Percentiles rank a stretch among this genome's conserved stretches.
These are phyloP conservation scores for Ambrosiella beaveri DNA, from an alignment of 2,329 filamentous ascomycete genomes.

Conservation along the genomic window DNA sequence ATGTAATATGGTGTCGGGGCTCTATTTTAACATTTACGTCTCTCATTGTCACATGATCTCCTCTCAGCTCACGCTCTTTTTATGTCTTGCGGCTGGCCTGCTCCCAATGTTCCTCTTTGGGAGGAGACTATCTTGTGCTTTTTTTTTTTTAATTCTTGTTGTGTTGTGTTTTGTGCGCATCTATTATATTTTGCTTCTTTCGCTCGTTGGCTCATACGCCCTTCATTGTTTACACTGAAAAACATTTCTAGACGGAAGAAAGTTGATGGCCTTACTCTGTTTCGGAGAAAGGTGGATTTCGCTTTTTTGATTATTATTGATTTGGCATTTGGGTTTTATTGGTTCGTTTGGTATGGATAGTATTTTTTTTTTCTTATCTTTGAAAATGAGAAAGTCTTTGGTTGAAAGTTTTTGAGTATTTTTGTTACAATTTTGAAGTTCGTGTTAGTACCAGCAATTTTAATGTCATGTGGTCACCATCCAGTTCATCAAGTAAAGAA, in stretches of 20 bases:
- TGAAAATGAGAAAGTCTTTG: slow-evolving; percentile 3
- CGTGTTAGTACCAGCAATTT: no score
- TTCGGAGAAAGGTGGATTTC: slow-evolving; percentile 6
- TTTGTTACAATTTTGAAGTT: neutral
- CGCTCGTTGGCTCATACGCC: neutral
- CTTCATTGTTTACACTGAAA: slow-evolving; percentile 3
- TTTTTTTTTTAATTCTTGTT: neutral
- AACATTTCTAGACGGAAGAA: slow-evolving; percentile 2
- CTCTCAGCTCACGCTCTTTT: slow-evolving; percentile 9
- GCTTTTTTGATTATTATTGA: slow-evolving; percentile 6
- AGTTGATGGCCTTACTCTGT: slow-evolving; percentile 7
- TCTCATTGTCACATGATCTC: slow-evolving; percentile 3
- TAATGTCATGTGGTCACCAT: no score
- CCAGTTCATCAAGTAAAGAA: neutral
- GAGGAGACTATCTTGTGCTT: slow-evolving; percentile 2
- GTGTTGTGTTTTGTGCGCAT: neutral
- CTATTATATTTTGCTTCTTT: slow-evolving; percentile 1
- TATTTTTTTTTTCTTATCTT: slow-evolving; percentile 1
- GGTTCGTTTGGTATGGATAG: neutral
- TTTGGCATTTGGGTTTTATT: slow-evolving; percentile 3
- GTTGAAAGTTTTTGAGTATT: neutral
- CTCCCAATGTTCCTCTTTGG: slow-evolving; percentile 2
- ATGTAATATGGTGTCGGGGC: slow-evolving; percentile 2
- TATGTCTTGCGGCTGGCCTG: slow-evolving; percentile 4
- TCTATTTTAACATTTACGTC: neutral